phyloP scores from a whole-genome alignment of 2,329 filamentous ascomycete species.

The Chaetomium sp. region DNA sequence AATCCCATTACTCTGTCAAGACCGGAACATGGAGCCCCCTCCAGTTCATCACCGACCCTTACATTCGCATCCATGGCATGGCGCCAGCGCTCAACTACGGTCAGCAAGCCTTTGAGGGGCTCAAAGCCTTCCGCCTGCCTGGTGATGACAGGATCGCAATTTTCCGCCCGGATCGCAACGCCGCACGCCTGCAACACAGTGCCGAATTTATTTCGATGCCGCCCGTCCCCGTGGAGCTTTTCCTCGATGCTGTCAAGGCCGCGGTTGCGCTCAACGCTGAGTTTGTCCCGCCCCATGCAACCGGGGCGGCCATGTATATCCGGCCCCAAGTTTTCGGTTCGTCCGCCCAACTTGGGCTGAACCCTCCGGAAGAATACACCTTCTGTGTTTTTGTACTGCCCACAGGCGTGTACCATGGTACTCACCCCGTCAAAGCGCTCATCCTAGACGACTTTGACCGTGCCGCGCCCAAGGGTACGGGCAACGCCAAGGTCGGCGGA shows the following conservation, averaged over 20 bases:
- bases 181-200: slow-evolving; percentile 74
- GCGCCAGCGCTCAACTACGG: slow-evolving; percentile 93
- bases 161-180: slow-evolving; percentile 85
- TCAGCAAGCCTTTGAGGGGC: slow-evolving; percentile 95
- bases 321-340: slow-evolving; percentile 84
- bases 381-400: slow-evolving; percentile 88
- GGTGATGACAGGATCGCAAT: slow-evolving; percentile 65
- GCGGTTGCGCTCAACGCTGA: slow-evolving; percentile 85
- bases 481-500: slow-evolving; percentile 87
- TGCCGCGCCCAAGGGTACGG: slow-evolving; percentile 83
- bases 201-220: slow-evolving; percentile 80
- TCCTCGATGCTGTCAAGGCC: slow-evolving; percentile 67
- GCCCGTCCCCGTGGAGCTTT: slow-evolving; percentile 66
- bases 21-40: slow-evolving; percentile 73
- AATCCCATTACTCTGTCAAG: slow-evolving; percentile 71
- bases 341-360: slow-evolving; percentile 78
- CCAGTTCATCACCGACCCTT: slow-evolving; percentile 74
- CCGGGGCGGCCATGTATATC: slow-evolving; percentile 87
- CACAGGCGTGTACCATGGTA: slow-evolving; percentile 89
- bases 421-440: slow-evolving; percentile 76
- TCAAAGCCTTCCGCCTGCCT: slow-evolving; percentile 87
- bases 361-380: slow-evolving; percentile 83
- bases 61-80: slow-evolving; percentile 88
- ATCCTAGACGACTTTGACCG: slow-evolving; percentile 93
- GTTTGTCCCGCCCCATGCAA: slow-evolving; percentile 83